Conservation (phyloP, 2,329 filamentous ascomycete genomes). For the Lecanicillium sp. region DNA sequence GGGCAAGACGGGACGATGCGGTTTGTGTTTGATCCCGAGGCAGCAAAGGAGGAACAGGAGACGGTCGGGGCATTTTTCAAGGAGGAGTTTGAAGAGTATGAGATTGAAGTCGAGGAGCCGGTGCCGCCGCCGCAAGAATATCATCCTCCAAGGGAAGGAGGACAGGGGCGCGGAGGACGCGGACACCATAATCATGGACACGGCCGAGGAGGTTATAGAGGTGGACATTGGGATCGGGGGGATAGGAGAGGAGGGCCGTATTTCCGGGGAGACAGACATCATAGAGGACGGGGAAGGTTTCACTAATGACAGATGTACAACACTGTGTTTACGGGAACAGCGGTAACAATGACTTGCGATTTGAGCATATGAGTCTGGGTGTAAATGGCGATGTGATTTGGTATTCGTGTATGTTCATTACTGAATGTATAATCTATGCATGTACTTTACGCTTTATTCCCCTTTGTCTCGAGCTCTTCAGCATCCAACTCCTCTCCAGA, state of each 20-base stretch:
- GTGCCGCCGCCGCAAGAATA: constrained; percentile 25
- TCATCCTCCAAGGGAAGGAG: constrained; percentile 5
- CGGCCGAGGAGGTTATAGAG: constrained; percentile 18
- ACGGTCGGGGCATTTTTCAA: constrained; percentile 61
- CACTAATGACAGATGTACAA: constrained; percentile 13
- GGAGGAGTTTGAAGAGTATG: constrained; percentile 68
- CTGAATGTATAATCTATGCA: background rate
- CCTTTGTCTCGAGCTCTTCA: constrained; percentile 7
- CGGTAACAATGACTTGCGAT: too few species aligned
- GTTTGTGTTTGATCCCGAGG: constrained; percentile 78
- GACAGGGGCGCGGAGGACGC: constrained; percentile 13
- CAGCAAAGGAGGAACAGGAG: constrained; percentile 63
- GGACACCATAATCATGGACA: constrained; percentile 9
- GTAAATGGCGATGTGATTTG: too few species aligned
- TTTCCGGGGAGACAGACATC: constrained; percentile 24
- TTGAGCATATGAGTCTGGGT: too few species aligned
- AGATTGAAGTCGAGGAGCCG: constrained; percentile 66
- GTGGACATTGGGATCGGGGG: constrained; percentile 21
- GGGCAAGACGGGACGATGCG: constrained; percentile 67
- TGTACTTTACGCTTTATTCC: background rate
- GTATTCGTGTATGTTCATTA: background rate
- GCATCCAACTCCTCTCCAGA: constrained; percentile 23
- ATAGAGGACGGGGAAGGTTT: constrained; percentile 24
- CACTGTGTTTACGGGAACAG: background rate
- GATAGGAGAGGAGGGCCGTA: constrained; percentile 25